Base-by-base conservation (phyloP, 768 basidiomycete species). In the button mushroom (Agaricus bisporus) region DNA sequence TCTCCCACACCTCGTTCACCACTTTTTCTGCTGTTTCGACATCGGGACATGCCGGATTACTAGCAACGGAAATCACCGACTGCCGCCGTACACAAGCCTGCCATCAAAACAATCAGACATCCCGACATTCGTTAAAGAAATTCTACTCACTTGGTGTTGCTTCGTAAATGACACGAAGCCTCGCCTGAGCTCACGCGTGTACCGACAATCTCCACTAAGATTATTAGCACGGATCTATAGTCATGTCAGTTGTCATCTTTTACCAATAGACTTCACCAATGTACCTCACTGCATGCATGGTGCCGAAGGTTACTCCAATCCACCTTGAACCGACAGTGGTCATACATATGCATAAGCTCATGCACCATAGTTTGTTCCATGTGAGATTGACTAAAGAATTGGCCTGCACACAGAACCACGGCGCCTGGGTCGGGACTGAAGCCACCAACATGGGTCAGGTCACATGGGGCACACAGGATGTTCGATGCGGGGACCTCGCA, bases 1-100 rank as follows among this genome's bases (percentile, higher is more conserved):
- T 93, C 63, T 93, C 93, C 88, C 91, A 99, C 32, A 95, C 95
- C 66, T 97, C 91, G 59, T 98, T 97, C 43, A 98, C 95, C 1
- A 85, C 93, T 54, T 80, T 79, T 66, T 94, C 92, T 11, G 95
- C 95, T 22, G 87, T 73, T 5, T 77, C 88, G 37, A 74, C 68
- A 62, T 86, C 81, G 1, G 85, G 84, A 64, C 95, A 98, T 18
- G 78, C 74, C 11, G 91, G 85, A 66, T 98, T 95, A 15, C 79
- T 80, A 37, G 74, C 71, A 2, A 99, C 91, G 3, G 93, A 95
- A 35, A 85, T 66, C 10, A 91, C 74, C 7, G 95, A 92, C 57
- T 94, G 78, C 37, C 95, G 81, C 48, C 93, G 87, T 18, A 97
- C 92, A 62, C 95, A 98, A 11, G 83, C 84, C 93, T 95, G 56